Evolutionary conservation across 2,329 filamentous ascomycete genomes (phyloP).

Genomic region (Trichoderma simmonsii): DNA sequence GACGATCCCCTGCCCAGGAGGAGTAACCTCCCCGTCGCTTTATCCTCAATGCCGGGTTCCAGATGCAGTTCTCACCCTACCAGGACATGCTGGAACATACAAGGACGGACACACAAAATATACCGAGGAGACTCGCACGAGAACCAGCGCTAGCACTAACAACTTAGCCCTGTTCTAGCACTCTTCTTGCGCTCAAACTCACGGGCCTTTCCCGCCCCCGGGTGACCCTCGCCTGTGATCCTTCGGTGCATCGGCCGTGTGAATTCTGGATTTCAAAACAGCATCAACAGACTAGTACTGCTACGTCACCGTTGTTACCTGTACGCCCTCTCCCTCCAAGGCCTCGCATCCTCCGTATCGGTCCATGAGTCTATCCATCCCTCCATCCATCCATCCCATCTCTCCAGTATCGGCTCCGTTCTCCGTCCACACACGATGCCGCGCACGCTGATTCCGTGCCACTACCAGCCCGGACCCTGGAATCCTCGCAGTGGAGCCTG

Average conservation of each 20-base stretch:
- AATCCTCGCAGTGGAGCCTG: not conserved
- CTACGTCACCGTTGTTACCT: not conserved
- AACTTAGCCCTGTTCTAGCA: not conserved
- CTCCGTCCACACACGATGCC: not conserved
- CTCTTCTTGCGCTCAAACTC: not conserved
- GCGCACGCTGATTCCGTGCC: not conserved
- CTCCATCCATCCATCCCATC: not conserved
- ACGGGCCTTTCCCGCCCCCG: not conserved
- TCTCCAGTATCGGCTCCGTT: not conserved
- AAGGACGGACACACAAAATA: not conserved
- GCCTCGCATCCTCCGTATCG: not conserved
- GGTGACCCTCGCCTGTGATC: not conserved
- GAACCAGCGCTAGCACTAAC: not conserved
- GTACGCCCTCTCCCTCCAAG: not conserved
- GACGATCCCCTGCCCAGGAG: not conserved
- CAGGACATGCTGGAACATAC: not conserved
- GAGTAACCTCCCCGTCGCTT: not conserved
- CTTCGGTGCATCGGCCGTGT: not conserved
- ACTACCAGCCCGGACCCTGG: constrained; percentile 5
- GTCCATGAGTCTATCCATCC: not conserved
- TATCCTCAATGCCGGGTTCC: not conserved
- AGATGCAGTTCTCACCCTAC: not conserved
- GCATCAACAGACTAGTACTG: not conserved
- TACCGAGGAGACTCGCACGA: not conserved
- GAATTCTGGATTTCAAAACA: not conserved